Evolutionary conservation across 2,329 filamentous ascomycete species (phyloP).

Genomic region (Neofusicoccum laricinum): DNA sequence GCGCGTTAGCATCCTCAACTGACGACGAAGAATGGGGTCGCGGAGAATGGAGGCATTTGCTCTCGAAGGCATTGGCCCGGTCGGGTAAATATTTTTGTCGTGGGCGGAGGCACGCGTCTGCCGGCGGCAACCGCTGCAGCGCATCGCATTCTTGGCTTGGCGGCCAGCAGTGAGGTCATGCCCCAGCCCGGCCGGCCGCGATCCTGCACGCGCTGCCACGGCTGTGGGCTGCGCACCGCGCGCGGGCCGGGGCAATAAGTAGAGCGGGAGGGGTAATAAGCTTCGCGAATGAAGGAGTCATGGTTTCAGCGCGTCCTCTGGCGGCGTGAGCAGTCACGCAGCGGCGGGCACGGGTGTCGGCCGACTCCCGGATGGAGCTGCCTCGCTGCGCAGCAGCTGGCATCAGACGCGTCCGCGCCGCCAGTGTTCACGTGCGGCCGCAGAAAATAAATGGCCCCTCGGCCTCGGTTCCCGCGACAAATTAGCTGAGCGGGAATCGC

Average conservation of each 20-base stretch:
- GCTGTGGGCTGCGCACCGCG: neutral
- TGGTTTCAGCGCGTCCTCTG: neutral
- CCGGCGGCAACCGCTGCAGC: neutral
- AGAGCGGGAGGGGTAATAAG: constrained; percentile 9
- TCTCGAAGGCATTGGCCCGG: neutral
- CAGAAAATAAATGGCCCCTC: neutral
- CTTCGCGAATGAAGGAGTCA: neutral
- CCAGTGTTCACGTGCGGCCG: constrained; percentile 12
- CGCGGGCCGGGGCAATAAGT: constrained; percentile 1
- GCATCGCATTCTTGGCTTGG: constrained; percentile 6
- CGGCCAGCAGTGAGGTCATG: constrained; percentile 6
- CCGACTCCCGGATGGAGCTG: neutral
- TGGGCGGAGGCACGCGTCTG: neutral
- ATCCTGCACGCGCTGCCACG: neutral
- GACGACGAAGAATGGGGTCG: constrained; percentile 1
- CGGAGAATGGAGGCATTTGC: too few species aligned
- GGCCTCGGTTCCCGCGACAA: constrained; percentile 10
- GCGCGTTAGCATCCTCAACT: constrained; percentile 37
- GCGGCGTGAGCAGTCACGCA: neutral
- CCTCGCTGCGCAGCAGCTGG: neutral
- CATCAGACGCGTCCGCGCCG: neutral
- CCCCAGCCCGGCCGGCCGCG: neutral
- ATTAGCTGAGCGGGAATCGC: neutral
- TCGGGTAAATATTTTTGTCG: constrained; percentile 11
- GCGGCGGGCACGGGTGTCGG: neutral